Conservation (phyloP, 2,329 filamentous ascomycete species). For the Sporothrix brasiliensis region DNA sequence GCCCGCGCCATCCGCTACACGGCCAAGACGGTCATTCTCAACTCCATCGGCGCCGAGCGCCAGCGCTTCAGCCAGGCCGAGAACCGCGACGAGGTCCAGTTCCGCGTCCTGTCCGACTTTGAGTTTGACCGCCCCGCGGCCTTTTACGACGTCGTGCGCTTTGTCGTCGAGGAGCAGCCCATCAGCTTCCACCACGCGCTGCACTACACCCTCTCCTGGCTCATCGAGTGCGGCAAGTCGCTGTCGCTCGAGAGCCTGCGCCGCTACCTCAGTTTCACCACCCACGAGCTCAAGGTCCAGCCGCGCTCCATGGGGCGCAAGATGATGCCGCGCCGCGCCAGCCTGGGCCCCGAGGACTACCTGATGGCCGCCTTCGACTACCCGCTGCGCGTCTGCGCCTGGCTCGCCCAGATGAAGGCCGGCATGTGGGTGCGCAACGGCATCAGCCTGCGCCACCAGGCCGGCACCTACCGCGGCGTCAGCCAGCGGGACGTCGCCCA, state of each 20-base stretch:
- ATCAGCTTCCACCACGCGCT: constrained; percentile 98
- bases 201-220: constrained; percentile 94
- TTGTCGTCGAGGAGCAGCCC: constrained; percentile 82
- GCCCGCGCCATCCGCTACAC: constrained; percentile 71
- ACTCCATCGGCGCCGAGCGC: constrained; percentile 87
- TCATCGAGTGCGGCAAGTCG: constrained; percentile 83
- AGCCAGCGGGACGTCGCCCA: constrained; percentile 89
- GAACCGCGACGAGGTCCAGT: constrained; percentile 81
- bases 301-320: constrained; percentile 64
- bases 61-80: constrained; percentile 83
- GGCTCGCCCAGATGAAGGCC: constrained; percentile 97
- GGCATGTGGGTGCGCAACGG: constrained; percentile 99
- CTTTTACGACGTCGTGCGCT: constrained; percentile 75
- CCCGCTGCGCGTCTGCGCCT: constrained; percentile 88
- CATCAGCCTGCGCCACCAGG: constrained; percentile 92
- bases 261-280: constrained; percentile 70
- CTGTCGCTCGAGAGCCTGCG: constrained; percentile 70
- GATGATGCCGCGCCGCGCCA: constrained; percentile 59
- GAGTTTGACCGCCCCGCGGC: constrained; percentile 68
- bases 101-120: constrained; percentile 76
- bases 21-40: constrained; percentile 81
- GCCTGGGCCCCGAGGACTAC: constrained; percentile 69
- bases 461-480: constrained; percentile 88
- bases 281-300: constrained; percentile 68
- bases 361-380: constrained; percentile 89